phyloP scores from a whole-genome alignment of 345 rosid species.

The Heritiera littoralis region DNA sequence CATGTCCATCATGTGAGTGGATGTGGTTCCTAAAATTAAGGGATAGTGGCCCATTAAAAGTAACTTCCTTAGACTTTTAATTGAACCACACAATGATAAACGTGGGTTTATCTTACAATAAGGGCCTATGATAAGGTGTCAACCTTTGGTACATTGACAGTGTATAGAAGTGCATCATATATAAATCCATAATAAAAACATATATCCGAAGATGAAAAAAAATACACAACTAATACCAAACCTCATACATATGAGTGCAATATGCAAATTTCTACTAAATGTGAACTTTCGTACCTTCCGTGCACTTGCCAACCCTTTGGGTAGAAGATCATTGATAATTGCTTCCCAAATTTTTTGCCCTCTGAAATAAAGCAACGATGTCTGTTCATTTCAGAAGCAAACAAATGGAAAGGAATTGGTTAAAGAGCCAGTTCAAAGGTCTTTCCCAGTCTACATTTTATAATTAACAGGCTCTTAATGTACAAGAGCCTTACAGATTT shows the following conservation, averaged over 20 bases:
- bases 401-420: slow-evolving; percentile 18
- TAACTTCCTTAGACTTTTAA: too few relatives aligned
- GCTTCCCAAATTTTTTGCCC: slow-evolving; percentile 92
- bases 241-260: neutral
- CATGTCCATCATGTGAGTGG: too few relatives aligned
- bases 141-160: too few relatives aligned
- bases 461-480: too few relatives aligned
- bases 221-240: neutral
- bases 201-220: neutral
- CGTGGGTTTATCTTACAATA: too few relatives aligned
- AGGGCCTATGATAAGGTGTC: too few relatives aligned
- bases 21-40: too few relatives aligned
- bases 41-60: too few relatives aligned
- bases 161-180: too few relatives aligned
- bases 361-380: slow-evolving; percentile 81
- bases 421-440: slow-evolving; percentile 17
- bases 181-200: neutral
- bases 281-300: slow-evolving; percentile 47
- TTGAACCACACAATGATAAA: too few relatives aligned
- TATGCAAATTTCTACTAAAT: neutral
- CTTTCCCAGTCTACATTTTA: neutral
- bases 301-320: slow-evolving; percentile 72
- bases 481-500: neutral
- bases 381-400: slow-evolving; percentile 47
- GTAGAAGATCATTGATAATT: slow-evolving; percentile 77